Evolutionary conservation across 805 yeast species (phyloP), one percentile per base, ranked within the genome.

Genomic region (Wickerhamiella bombiphila): DNA sequence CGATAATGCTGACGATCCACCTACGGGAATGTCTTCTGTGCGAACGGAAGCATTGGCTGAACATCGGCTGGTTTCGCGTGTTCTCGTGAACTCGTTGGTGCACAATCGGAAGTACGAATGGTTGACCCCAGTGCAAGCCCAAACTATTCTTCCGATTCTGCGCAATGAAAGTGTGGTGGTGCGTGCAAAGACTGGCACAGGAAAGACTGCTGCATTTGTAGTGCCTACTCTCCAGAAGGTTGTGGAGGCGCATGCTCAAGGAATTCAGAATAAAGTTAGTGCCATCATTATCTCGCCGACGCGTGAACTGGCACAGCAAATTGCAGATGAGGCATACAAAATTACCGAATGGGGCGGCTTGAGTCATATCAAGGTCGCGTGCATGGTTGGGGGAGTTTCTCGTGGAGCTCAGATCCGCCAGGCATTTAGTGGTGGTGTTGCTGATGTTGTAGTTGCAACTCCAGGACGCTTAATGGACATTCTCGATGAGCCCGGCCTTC

Each of bases 161-260:
- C 60, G 93, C 24, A 56, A 64, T 14, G 59, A 63, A 22, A 86
- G 88, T 46, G 64, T 82, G 31, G 82, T 85, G 17, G 85, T 83
- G 28, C 68, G 93, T 51, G 95, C 96, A 20, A 82, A 82, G 56
- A 85, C 96, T 3, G 96, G 96, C 55, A 85, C 96, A 2, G 96
- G 96, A 52, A 85, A 85, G 57, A 85, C 96, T 0, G 72, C 80
- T 44, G 93, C 95, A 0, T 85, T 82, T 56, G 77, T 86, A 42
- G 64, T 86, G 31, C 95, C 95, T 2, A 61, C 80, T 9, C 60
- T 82, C 33, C 79, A 82, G 52, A 68, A 71, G 33, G 59, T 68
- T 41, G 46, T 62, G 52, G 59, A 61, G 52, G 46, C 61, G 47
- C 50, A 50, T 41, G 54, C 50, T 39, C 49, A 47, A 9, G 58